Base-by-base conservation (phyloP, 1,284 basidiomycete species). In the Boletus sp. region DNA sequence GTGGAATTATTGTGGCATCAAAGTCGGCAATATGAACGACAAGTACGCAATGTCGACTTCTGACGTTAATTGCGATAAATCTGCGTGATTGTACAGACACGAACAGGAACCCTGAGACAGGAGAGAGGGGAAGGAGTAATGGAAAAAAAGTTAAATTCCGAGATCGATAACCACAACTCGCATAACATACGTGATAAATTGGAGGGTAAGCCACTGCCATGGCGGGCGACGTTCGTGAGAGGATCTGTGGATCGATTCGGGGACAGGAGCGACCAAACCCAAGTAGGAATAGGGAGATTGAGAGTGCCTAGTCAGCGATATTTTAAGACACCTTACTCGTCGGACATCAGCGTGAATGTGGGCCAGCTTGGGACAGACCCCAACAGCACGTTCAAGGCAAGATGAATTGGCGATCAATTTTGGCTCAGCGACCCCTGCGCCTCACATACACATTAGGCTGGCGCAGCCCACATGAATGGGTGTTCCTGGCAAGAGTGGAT, bases 271-370 rank as follows among this genome's bases (percentile, higher is more conserved):
- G 36, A 10, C 22, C 42, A 17, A 38, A 47, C 48, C 30, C 41
- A 51, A 39, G 47, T 41, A 7, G 30, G 50, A 57, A 48, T 14
- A 8, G 19, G 35, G 36, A 35, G 19, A 38, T 40, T 2, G 37
- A 22, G 17, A 39, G 51, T 59, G 4, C 59, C 59, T 62, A 59
- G 58, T 52, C 37, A 56, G 12, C 61, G 40, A 42, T 58, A 55
- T 52, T 50, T 60, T 50, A 13, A 12, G 51, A 52, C n/a, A 23
- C 54, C 49, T 59, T 38, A 4, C 25, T 47, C 8, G 36, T 48
- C 50, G 57, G 57, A 44, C 20, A 20, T 26, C 30, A 26, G 36
- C 14, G 6, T 19, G 32, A 22, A 19, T 16, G 12, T 10, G 14
- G 22, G 16, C 8, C 17, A 25, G 29, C 20, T 30, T 8, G n/a